Conservation (phyloP, 1,284 basidiomycete species). For the Sporisorium graminicola region DNA sequence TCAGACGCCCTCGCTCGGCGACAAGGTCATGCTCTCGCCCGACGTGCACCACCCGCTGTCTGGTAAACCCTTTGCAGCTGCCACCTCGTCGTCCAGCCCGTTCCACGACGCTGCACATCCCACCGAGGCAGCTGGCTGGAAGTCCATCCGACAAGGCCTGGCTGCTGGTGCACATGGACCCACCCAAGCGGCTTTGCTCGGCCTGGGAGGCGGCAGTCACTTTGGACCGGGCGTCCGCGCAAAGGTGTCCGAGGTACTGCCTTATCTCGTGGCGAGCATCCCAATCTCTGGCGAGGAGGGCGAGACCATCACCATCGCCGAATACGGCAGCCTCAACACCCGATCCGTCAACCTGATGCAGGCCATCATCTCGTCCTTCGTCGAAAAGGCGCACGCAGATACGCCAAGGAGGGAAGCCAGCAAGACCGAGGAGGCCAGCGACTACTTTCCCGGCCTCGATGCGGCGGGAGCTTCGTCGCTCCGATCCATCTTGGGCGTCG, state of each 20-base stretch:
- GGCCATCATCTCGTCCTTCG: conserved; percentile 65
- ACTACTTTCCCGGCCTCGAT: conserved; percentile 42
- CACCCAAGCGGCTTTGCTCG: conserved; percentile 41
- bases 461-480: conserved; percentile 28
- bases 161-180: conserved; percentile 36
- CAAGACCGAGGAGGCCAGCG: conserved; percentile 24
- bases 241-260: conserved; percentile 63
- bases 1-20: conserved; percentile 53
- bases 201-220: conserved; percentile 60
- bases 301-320: conserved; percentile 65
- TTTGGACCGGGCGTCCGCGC: conserved; percentile 68
- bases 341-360: conserved; percentile 67
- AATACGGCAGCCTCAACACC: conserved; percentile 70
- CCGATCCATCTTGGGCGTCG: conserved; percentile 40
- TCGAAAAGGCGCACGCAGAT: conserved; percentile 34
- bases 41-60: conserved; percentile 33
- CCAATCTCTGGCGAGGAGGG: conserved; percentile 55
- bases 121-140: conserved; percentile 35
- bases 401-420: conserved; percentile 26
- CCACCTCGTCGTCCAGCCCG: conserved; percentile 31
- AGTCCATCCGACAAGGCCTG: conserved; percentile 21
- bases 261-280: conserved; percentile 52
- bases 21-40: conserved; percentile 54
- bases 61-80: conserved; percentile 36
- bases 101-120: conserved; percentile 27